Base-by-base conservation (phyloP, 192 early-diverging fungal species). In the Diversispora eburnea region DNA sequence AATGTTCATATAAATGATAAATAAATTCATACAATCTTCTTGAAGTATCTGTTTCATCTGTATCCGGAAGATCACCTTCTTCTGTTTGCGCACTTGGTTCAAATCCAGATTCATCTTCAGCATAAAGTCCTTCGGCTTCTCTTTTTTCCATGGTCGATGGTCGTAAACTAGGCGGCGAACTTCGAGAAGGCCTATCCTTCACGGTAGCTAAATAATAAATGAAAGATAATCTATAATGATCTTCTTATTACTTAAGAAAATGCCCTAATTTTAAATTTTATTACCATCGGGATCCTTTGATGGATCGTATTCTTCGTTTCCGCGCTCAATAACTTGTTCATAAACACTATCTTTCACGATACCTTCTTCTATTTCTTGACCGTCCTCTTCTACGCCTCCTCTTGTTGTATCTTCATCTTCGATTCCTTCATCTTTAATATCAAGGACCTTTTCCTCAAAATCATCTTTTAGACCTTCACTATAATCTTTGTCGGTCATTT, bases 251-350 rank as follows among this genome's bases (percentile, higher is more conserved):
- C 15, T 13, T 43, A 7, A 6, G 3, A 12, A 6, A 45, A 19
- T 5, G 4, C 15, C 12, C 3, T n/a, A 7, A 15, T 63, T 8
- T 43, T 43, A n/a, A 43, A 43, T 6, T 63, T 63, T 22, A 25
- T 46, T 3, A 42, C 42, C 39, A 15, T 62, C 39, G 3, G 15
- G 3, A 8, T 43, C 61, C 43, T 70, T 4, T 5, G 6, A 8
- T 25, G 67, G 67, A 45, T 70, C 54, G 43, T 70, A 70, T n/a
- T 56, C 67, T 42, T 70, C 67, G n/a, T 33, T 17, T 52, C 67
- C 67, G 45, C 45, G 67, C 57, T 70, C 52, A 43, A 33, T 54
- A 43, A 39, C n/a, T n/a, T 39, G 15, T 2, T 39, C 49, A 42
- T 70, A 70, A 42, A 56, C 10, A 4, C 41, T 39, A 42, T 70